Evolutionary conservation across 495 filamentous ascomycete genomes (phyloP).

Genomic region (Penicillium angulare): DNA sequence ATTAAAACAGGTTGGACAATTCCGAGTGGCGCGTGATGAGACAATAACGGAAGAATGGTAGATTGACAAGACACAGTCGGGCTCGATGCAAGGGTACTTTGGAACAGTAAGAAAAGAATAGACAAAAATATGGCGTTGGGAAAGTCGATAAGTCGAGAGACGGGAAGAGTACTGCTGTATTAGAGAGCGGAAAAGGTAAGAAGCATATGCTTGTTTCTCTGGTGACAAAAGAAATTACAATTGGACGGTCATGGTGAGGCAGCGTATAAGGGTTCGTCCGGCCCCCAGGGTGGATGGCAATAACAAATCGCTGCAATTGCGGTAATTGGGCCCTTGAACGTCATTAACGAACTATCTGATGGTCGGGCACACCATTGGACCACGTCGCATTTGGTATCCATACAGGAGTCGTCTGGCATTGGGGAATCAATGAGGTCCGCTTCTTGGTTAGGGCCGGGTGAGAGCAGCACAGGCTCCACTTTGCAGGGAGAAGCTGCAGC

Average conservation of each 20-base stretch:
- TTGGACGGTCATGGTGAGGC: conserved; percentile 37
- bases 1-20: conserved; percentile 25
- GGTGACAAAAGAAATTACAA: conserved; percentile 17
- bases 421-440: conserved; percentile 18
- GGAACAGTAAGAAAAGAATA: conserved; percentile 17
- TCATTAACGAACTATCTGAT: conserved; percentile 40
- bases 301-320: conserved; percentile 23
- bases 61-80: conserved; percentile 30
- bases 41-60: conserved; percentile 31
- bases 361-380: conserved; percentile 37
- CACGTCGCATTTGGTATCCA: conserved; percentile 36
- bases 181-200: conserved; percentile 29
- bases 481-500: conserved; percentile 21
- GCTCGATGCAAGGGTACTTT: conserved; percentile 25
- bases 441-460: conserved; percentile 35
- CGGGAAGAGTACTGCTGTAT: conserved; percentile 32
- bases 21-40: conserved; percentile 25
- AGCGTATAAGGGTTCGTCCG: conserved; percentile 41
- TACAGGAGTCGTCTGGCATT: conserved; percentile 19
- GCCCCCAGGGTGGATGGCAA: conserved; percentile 30
- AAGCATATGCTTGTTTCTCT: conserved; percentile 30
- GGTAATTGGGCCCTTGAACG: conserved; percentile 30
- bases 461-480: conserved; percentile 26
- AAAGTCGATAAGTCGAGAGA: conserved; percentile 17
- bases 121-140: conserved; percentile 29